phyloP scores from a whole-genome alignment of 78 protist genomes.

The Goniomonas avonlea region DNA sequence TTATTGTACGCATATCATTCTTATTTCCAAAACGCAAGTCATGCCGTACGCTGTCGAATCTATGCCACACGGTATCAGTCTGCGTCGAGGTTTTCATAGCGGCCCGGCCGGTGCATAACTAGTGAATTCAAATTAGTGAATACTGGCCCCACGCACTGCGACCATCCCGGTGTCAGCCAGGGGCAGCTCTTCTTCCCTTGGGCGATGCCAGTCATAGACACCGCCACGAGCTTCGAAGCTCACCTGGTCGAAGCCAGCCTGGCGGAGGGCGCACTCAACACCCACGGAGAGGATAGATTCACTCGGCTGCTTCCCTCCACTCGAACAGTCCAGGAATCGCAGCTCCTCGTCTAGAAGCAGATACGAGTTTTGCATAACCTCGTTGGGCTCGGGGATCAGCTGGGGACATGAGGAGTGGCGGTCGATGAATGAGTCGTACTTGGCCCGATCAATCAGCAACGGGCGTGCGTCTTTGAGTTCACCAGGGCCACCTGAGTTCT shows the following conservation, averaged over 20 bases:
- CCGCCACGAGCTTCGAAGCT: not conserved
- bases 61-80: no score
- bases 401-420: not conserved
- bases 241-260: not conserved
- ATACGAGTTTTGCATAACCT: constrained; percentile 3
- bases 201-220: no score
- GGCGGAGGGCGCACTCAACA: not conserved
- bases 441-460: not conserved
- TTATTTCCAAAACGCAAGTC: no score
- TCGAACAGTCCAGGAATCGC: constrained; percentile 20
- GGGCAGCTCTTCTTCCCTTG: no score
- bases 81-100: no score
- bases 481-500: no score
- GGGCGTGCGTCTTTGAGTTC: not conserved
- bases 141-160: no score
- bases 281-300: not conserved
- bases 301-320: constrained; percentile 8
- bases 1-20: no score
- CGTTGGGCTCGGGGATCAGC: not conserved
- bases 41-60: no score
- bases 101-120: no score
- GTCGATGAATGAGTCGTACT: not conserved
- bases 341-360: constrained; percentile 32
- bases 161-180: no score
- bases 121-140: no score